Base-by-base conservation (phyloP, 1,139 yeast genomes). In the Suhomyces yuchorum region DNA sequence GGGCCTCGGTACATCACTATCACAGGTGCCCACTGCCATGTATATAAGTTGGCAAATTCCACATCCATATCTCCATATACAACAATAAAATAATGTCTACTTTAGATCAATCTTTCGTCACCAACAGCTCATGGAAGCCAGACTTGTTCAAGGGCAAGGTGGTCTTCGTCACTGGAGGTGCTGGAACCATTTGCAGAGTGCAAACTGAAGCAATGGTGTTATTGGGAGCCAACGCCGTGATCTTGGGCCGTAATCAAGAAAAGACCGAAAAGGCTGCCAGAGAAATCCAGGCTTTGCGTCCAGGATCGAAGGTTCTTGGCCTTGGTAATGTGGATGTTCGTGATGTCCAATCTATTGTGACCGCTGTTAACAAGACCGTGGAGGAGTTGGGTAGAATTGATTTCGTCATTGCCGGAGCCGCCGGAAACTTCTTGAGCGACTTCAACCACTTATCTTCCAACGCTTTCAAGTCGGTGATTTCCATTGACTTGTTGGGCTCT, bases 161-260 rank as follows among this genome's bases (percentile, higher is more conserved):
- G 1, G 96, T 83, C 11, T 87, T 91, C 59, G 87, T 91, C 46
- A 92, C 97, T 1, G 98, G 98, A 2, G 97, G 97, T 20, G 95
- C 97, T 1, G 97, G 97, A 5, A 83, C 96, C 26, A 91, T 92
- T 45, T 91, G 97, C 65, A 74, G 91, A 46, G 92, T 85, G 3
- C 97, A 90, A 64, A 81, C 87, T 0, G 96, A 87, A 61, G 96
- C 96, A 0, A 53, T 92, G 67, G 85, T 90, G 3, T 67, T 81
- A 18, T 71, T 91, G 15, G 98, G 98, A 3, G 95, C 96, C 51
- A 74, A 87, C 58, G 96, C 93, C 7, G 89, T 89, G 8, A 86
- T 92, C 43, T 68, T 92, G 32, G 97, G 98, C 3, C 79, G 97
- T 58, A 84, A 85, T 58, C 66, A 60, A 37, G 79, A 75, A 34